phyloP scores from a whole-genome alignment of 495 filamentous ascomycete genomes.

The Annulohypoxylon nitens region DNA sequence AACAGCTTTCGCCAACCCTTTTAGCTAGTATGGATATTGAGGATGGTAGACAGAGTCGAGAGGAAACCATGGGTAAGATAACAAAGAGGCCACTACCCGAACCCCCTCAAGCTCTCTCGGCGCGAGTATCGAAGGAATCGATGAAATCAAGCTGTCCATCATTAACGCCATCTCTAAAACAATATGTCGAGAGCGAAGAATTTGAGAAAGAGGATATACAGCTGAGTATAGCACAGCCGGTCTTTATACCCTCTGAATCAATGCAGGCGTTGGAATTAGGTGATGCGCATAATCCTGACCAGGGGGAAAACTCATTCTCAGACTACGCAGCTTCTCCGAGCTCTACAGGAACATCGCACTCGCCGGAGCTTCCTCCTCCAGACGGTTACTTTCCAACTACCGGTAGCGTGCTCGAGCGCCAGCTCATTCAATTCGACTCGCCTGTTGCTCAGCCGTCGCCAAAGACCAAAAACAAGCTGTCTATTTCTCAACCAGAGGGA shows the following conservation, averaged over 20 bases:
- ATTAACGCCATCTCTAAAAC: conserved; percentile 57
- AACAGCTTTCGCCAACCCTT: conserved; percentile 42
- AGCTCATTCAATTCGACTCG: conserved; percentile 49
- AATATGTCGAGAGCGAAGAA: conserved; percentile 55
- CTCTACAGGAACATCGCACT: conserved; percentile 46
- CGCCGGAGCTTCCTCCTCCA: conserved; percentile 47
- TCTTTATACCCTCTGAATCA: conserved; percentile 43
- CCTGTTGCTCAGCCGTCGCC: conserved; percentile 37
- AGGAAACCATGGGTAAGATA: conserved; percentile 41
- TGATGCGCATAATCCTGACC: conserved; percentile 17
- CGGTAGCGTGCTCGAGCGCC: conserved; percentile 53
- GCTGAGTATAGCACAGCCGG: conserved; percentile 51
- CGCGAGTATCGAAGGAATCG: conserved; percentile 45
- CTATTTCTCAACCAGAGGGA: conserved; percentile 17
- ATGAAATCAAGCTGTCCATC: conserved; percentile 50
- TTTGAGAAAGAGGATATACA: conserved; percentile 56
- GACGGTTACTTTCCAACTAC: conserved; percentile 53
- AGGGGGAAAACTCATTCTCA: conserved; percentile 50
- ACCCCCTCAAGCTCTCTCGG: conserved; percentile 44
- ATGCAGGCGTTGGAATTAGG: conserved; percentile 45
- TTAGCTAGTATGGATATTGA: background rate
- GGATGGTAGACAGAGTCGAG: conserved; percentile 37
- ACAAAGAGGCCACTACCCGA: conserved; percentile 61
- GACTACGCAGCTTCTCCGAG: conserved; percentile 53
- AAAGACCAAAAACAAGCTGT: conserved; percentile 30